Evolutionary conservation across 164 flowering plant genomes (phyloP), one percentile per base, ranked within the genome.

Genomic region (Buxus sempervirens): DNA sequence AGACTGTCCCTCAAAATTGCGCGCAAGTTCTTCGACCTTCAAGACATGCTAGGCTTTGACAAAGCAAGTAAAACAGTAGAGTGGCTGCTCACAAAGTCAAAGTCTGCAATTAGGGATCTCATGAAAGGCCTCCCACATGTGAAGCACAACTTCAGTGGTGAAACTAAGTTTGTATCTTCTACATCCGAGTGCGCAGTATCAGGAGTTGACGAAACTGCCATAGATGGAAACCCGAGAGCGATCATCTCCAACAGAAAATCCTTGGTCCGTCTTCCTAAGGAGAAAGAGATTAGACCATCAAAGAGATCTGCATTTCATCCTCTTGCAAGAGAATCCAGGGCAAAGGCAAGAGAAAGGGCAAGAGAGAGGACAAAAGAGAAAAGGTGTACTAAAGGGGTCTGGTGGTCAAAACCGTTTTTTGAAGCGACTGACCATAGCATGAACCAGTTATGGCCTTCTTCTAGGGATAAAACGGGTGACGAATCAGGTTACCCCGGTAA

Each of bases 11-110:
- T 90, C 15, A 88, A 83, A 0, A 84, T 89, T 26, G 94, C 97
- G 0, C 72, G 80, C 12, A 70, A 69, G 71, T 87, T 90, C 64
- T 90, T 90, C 64, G 76, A 74, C 12, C 82, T 90, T 4, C 94
- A 90, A 72, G 97, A 88, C 77, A 67, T 75, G 83, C 77, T 87
- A 0, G 88, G 92, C 19, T 82, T 72, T 42, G 94, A 89, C 42
- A 88, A 86, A 65, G 88, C 97, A 0, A 90, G 97, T 65, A 84
- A 82, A 56, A 89, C 97, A 3, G 85, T 90, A 0, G 85, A 85
- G 24, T 90, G 97, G 97, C 45, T 90, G 69, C 79, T 89, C n/a
- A 28, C 15, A 0, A 81, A 82, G 42, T 77, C 94, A 1, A 79
- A 74, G 58, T 21, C 72, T 0, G 94, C 84, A 16, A 89, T 90